These are phyloP conservation scores for Arachis monticola DNA, from an alignment of 331 rosid genomes.

Conservation along the genomic window DNA sequence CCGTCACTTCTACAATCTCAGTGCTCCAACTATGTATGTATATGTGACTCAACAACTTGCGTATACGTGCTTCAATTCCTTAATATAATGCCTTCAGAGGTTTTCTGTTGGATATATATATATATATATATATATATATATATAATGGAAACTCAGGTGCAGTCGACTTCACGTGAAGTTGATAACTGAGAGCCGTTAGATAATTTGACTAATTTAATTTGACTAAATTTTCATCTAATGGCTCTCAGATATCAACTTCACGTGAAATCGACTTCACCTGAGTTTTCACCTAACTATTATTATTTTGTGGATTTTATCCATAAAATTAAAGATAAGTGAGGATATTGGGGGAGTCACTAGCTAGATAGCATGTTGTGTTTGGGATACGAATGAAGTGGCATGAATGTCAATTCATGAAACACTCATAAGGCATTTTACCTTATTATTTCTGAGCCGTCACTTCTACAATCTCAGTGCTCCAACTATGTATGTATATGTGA, in stretches of 20 bases:
- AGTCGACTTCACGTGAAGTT: no score
- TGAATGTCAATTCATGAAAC: slow-evolving; percentile 32
- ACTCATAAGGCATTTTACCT: slow-evolving; percentile 6
- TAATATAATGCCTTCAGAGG: not conserved
- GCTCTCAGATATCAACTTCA: no score
- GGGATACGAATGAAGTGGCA: slow-evolving; percentile 28
- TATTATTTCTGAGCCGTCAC: slow-evolving; percentile 13
- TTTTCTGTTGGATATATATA: slow-evolving; percentile 20
- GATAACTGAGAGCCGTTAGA: no score
- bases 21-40: slow-evolving; percentile 37
- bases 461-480: slow-evolving; percentile 38
- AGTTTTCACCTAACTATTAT: no score
- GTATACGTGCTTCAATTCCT: not conserved
- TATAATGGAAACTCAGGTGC: no score
- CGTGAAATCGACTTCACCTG: no score
- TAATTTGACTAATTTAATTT: no score
- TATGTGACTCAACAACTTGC: slow-evolving; percentile 15
- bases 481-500: slow-evolving; percentile 1
- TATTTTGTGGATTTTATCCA: slow-evolving; percentile 22
- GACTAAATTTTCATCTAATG: no score
- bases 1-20: slow-evolving; percentile 21
- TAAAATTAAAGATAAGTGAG: not conserved
- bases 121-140: no score
- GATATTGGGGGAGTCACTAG: slow-evolving; percentile 36
- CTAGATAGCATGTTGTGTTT: not conserved